phyloP scores from a whole-genome alignment of 2,329 filamentous ascomycete genomes.

The Verticillium dahliae region DNA sequence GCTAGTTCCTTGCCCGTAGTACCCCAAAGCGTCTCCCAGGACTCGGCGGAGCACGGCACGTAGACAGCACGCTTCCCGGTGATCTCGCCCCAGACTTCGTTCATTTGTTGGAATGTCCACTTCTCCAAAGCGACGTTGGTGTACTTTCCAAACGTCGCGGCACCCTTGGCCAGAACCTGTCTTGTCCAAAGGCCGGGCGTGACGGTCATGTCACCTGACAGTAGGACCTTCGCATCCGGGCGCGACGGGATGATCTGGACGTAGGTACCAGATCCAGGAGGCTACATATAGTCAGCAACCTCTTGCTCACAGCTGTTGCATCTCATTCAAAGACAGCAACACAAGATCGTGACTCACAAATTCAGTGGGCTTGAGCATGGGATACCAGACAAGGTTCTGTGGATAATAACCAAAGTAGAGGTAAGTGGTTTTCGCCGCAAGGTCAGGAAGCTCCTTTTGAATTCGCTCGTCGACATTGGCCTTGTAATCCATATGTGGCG shows the following conservation, averaged over 20 bases:
- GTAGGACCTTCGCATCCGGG: slow-evolving; percentile 14
- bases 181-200: slow-evolving; percentile 18
- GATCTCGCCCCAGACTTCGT: slow-evolving; percentile 15
- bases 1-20: slow-evolving; percentile 13
- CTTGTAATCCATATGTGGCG: slow-evolving; percentile 37
- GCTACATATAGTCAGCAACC: not conserved
- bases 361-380: slow-evolving; percentile 2
- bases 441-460: slow-evolving; percentile 18
- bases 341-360: not conserved
- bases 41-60: slow-evolving; percentile 11
- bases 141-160: slow-evolving; percentile 12
- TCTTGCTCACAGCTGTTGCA: too few relatives aligned
- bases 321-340: not conserved
- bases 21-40: slow-evolving; percentile 14
- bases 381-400: slow-evolving; percentile 18
- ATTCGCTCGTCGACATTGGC: slow-evolving; percentile 31
- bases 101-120: slow-evolving; percentile 15
- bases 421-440: slow-evolving; percentile 32
- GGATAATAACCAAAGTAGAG: slow-evolving; percentile 28
- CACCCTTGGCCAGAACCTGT: slow-evolving; percentile 11
- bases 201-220: slow-evolving; percentile 15
- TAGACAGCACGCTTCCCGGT: slow-evolving; percentile 14
- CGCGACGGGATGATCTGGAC: slow-evolving; percentile 13
- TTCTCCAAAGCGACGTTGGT: slow-evolving; percentile 17
- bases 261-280: slow-evolving; percentile 11